Base-by-base conservation (phyloP, 2,329 filamentous ascomycete genomes). In the Didymella segeticola region DNA sequence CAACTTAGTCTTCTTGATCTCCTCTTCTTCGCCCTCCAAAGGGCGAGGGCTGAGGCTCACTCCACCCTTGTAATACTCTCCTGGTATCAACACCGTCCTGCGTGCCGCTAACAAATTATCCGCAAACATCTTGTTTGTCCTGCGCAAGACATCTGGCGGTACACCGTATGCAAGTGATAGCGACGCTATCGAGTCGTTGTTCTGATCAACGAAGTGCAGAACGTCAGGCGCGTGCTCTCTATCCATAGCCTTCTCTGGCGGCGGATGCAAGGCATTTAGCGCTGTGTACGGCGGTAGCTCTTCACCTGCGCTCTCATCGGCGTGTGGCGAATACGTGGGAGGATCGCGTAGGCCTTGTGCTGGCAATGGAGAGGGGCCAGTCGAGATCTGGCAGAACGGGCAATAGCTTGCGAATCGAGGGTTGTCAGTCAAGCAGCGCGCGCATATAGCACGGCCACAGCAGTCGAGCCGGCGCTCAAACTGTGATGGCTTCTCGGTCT, bases 361-460 rank as follows among this genome's bases (percentile, higher is more conserved):
- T 1, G 86, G 83, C 41, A 86, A 79, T 3, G 86, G 73, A 7
- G 84, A 84, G 2, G 86, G 84, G 4, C 75, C 77, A 37, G 78
- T 82, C 5, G 87, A 86, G 62, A 91, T 83, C 74, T 93, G 90
- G 71, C 90, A 95, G 73, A 89, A 93, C 0, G 90, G 90, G 69
- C 84, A 86, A 61, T 86, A 86, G 30, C 79, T 77, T 47, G 82
- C 82, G 74, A 91, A 92, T 33, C 89, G 85, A 25, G 80, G 77
- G 69, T 91, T 91, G 39, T 83, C 87, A 69, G 83, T 77, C 64
- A 90, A 83, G 74, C 90, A 93, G 56, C 79, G 79, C 14, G 85
- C 84, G 74, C 90, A 95, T 66, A 93, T 89, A 31, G 86, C 78
- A 47, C 90, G 83, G 37, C 78, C 79, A 72, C 90, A 93, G 72